These are phyloP conservation scores for Alternaria panax DNA, from an alignment of 2,329 filamentous ascomycete species.

Conservation along the genomic window DNA sequence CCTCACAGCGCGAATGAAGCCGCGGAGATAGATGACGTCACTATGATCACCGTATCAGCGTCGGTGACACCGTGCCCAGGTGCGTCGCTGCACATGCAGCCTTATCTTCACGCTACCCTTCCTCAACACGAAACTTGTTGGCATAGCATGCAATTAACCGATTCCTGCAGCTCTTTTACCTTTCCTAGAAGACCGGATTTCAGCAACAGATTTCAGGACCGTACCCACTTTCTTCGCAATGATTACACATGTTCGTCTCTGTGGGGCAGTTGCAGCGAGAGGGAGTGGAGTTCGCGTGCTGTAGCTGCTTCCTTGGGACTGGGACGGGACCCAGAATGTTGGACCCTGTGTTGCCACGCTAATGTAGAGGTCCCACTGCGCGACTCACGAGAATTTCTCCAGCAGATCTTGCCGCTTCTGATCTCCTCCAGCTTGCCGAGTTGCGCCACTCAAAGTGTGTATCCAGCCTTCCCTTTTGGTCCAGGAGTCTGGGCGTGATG, in stretches of 20 bases:
- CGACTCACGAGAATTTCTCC: background rate
- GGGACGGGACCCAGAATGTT: background rate
- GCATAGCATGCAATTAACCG: background rate
- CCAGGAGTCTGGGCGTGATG: background rate
- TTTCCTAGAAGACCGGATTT: background rate
- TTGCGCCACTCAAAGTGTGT: background rate
- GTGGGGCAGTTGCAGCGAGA: slow-evolving; percentile 2
- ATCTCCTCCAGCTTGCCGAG: background rate
- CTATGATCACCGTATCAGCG: background rate
- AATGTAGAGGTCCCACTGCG: background rate
- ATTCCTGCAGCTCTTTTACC: background rate
- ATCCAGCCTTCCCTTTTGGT: background rate
- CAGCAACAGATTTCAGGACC: background rate
- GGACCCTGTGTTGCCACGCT: background rate
- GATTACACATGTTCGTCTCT: background rate
- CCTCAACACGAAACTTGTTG: background rate
- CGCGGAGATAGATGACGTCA: background rate
- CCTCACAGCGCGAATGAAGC: background rate
- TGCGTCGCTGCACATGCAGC: background rate
- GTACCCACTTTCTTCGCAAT: background rate
- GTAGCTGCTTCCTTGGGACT: background rate
- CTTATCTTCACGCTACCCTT: slow-evolving; percentile 1
- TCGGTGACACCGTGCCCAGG: background rate
- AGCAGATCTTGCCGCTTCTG: background rate
- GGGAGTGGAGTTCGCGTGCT: slow-evolving; percentile 3